Evolutionary conservation across 2,329 filamentous ascomycete genomes (phyloP), one percentile per base, ranked within the genome.

Genomic region (Phaeosphaeriaceae sp.): DNA sequence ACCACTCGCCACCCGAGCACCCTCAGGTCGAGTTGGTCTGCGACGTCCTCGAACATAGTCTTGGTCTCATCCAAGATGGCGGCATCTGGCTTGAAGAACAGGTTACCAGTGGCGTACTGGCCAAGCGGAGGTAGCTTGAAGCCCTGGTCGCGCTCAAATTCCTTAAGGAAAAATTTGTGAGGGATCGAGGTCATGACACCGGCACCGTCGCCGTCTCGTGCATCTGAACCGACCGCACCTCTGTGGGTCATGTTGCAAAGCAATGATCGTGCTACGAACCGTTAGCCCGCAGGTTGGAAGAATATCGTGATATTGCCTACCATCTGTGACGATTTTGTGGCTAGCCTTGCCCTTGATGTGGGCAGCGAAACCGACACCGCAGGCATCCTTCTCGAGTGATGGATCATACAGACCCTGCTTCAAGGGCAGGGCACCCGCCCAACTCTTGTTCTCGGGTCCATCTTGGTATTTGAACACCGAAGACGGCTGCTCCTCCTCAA

Each of bases 231-330:
- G 71, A 98, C 94, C 65, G 95, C 95, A 85, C 95, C 95, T 79
- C 95, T 91, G 85, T 99, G 95, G 85, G 95, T 98, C 95, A 99
- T 99, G 86, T 99, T 98, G 86, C 95, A 99, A 64, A 99, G 89
- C 62, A 99, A 85, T 81, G 93, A 96, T 67, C 92, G 91, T 68
- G 93, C 92, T 95, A 71, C 46, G 60, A 31, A 64, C 40, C 13
- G 44, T 62, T 58, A 76, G 83, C 68, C 27, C 13, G 19, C 47
- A 81, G 17, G 5, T 40, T 17, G 6, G 15, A 6, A 40, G n/a
- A n/a, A n/a, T 40, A 7, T n/a, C 15, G 52, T 46, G 2, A 13
- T 40, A 31, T 31, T 54, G 52, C 88, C 83, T 80, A 95, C 92
- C 94, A 96, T 98, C 94, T 81, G 91, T 97, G 65, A 98, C 91